Evolutionary conservation across 371 early-diverging fungal species (phyloP), one percentile per base, ranked within the genome.

Genomic region (Lichtheimia hyalospora): DNA sequence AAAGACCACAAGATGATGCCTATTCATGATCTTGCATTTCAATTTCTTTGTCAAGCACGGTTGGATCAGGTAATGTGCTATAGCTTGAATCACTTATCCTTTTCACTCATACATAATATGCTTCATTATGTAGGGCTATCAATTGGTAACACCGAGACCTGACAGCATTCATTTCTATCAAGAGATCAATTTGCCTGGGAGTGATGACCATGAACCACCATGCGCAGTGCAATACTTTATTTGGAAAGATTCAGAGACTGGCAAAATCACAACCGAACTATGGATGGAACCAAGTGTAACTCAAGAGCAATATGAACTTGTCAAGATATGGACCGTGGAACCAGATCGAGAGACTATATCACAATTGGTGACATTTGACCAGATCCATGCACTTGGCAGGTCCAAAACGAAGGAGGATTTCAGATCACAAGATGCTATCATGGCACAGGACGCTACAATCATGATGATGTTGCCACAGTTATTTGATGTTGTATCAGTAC

Each of bases 321-420:
- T 80, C 2, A 81, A 84, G 48, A 67, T 73, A 3, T 73, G 77
- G 57, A 84, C 89, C 1, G 68, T 85, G 18, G 71, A 75, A 6
- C 76, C 78, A 10, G 93, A 92, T 57, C 69, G 82, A 20, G 71
- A 74, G 40, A 76, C 86, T 0, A 74, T 90, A 5, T 87, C 89
- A 5, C 84, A 84, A 24, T 58, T 92, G 3, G 85, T 89, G 15
- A 88, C 91, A 0, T 92, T 90, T 75, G 91, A 92, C 68, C 84
- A 85, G 28, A 85, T 92, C 4, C 87, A 89, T 63, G 74, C 79
- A 6, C 73, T 89, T 41, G 90, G 87, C 5, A 76, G 82, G 8
- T 69, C 69, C 14, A 73, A 68, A 16, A 59, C 62, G 0, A 65
- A 69, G 23, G 71, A 65, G 0, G 73, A 75, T 20, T 66, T 75